Conservation (phyloP, 768 basidiomycete species). For the Gyrodon lividus region DNA sequence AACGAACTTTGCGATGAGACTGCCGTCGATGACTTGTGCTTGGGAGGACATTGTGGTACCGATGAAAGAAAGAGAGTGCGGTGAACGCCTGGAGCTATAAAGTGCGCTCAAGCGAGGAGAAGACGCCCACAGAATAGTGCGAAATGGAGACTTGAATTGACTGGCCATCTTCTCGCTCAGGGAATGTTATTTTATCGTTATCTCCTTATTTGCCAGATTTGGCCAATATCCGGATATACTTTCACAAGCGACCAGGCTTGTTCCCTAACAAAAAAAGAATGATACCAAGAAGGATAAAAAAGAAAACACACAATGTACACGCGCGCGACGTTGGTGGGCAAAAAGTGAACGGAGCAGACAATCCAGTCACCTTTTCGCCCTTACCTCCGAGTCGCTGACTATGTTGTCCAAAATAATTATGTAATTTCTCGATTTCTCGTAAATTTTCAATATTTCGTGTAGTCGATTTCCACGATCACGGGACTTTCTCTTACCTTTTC, state of each 20-base stretch:
- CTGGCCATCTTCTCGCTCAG: not conserved
- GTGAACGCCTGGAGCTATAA: constrained; percentile 8
- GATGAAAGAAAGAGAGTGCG: constrained; percentile 8
- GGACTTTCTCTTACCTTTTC: constrained; percentile 3
- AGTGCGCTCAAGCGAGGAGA: not conserved
- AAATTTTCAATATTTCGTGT: not conserved
- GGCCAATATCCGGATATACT: not conserved
- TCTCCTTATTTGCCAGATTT: constrained; percentile 2
- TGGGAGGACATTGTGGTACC: constrained; percentile 38
- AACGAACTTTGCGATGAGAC: constrained; percentile 75
- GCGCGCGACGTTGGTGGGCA: not conserved
- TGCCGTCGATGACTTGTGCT: constrained; percentile 78
- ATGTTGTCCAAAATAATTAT: not conserved
- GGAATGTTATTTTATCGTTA: not conserved
- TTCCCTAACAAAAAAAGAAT: not conserved
- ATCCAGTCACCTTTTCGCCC: not conserved
- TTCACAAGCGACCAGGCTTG: not conserved
- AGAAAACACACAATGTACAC: constrained; percentile 1
- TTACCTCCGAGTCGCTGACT: no score
- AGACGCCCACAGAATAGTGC: not conserved
- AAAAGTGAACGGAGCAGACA: not conserved
- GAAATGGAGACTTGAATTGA: constrained; percentile 7
- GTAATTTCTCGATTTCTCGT: not conserved
- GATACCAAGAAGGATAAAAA: not conserved
- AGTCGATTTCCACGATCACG: constrained; percentile 18